Conservation (phyloP, 129 eudicot species). For the Arctium lappa region DNA sequence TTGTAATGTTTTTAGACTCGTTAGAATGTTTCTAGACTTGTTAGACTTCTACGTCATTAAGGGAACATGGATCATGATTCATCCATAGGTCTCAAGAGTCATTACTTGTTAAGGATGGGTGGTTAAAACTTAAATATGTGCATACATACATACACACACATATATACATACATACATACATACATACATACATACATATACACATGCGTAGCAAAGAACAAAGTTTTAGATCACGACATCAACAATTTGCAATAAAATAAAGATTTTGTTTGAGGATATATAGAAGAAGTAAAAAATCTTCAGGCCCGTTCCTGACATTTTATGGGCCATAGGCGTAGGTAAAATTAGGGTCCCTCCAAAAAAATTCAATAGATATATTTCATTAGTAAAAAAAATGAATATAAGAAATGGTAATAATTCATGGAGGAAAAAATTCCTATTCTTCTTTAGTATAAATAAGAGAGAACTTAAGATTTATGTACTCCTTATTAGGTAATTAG, state of each 20-base stretch:
- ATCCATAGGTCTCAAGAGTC: slow-evolving; percentile 8
- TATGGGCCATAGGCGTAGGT: no score
- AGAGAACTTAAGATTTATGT: no score
- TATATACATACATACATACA: no score
- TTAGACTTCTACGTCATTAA: slow-evolving; percentile 8
- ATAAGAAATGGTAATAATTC: no score
- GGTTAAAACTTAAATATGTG: slow-evolving; percentile 1
- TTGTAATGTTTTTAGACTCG: not conserved
- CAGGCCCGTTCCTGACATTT: no score
- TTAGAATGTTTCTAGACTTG: slow-evolving; percentile 13
- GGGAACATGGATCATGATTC: slow-evolving; percentile 19
- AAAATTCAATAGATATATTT: no score
- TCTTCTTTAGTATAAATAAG: no score
- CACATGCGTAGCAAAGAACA: not conserved
- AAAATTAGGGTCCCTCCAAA: no score
- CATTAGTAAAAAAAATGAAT: no score
- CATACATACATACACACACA: not conserved
- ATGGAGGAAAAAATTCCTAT: no score
- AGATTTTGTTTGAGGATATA: not conserved
- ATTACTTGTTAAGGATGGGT: slow-evolving; percentile 8
- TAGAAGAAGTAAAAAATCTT: not conserved
- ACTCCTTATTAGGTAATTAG: no score
- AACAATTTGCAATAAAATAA: not conserved
- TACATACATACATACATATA: not conserved
- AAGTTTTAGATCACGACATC: not conserved